Conservation (phyloP, 192 early-diverging fungal genomes). For the Coemansia sp. region DNA sequence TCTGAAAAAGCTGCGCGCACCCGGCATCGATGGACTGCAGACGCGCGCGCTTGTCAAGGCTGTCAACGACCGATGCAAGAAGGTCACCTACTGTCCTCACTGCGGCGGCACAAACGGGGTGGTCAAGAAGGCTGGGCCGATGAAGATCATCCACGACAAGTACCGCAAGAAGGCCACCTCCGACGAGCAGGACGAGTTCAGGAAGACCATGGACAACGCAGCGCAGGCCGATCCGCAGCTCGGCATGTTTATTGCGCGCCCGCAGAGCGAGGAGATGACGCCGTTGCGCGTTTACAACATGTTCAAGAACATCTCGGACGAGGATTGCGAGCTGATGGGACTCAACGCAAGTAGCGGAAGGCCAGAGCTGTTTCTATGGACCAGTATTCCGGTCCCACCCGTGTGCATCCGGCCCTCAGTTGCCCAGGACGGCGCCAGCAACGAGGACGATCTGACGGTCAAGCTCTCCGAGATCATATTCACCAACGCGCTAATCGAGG, state of each 20-base stretch:
- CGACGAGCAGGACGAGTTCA: conserved; percentile 73
- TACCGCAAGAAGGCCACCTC: conserved; percentile 79
- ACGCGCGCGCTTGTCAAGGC: conserved; percentile 77
- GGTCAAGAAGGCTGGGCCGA: conserved; percentile 93
- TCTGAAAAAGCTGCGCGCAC: conserved; percentile 68
- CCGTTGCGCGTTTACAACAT: conserved; percentile 83
- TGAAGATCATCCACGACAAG: conserved; percentile 96
- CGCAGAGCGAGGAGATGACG: conserved; percentile 89
- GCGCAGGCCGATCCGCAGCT: conserved; percentile 72
- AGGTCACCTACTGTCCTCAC: conserved; percentile 78
- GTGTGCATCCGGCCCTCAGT: conserved; percentile 95
- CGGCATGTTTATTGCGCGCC: conserved; percentile 71
- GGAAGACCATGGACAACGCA: conserved; percentile 75
- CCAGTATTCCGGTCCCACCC: conserved; percentile 91
- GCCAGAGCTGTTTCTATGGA: conserved; percentile 95
- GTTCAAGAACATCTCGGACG: conserved; percentile 83
- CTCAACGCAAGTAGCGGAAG: conserved; percentile 80
- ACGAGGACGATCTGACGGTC: conserved; percentile 96
- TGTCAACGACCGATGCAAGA: conserved; percentile 86
- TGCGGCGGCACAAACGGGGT: conserved; percentile 82
- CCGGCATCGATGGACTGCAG: conserved; percentile 80
- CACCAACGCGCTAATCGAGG: conserved; percentile 73
- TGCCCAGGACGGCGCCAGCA: conserved; percentile 90
- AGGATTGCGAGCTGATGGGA: conserved; percentile 96
- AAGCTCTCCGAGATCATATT: conserved; percentile 93